Evolutionary conservation across 306 rosid species (phyloP).

Genomic region (Benincasa hispida): DNA sequence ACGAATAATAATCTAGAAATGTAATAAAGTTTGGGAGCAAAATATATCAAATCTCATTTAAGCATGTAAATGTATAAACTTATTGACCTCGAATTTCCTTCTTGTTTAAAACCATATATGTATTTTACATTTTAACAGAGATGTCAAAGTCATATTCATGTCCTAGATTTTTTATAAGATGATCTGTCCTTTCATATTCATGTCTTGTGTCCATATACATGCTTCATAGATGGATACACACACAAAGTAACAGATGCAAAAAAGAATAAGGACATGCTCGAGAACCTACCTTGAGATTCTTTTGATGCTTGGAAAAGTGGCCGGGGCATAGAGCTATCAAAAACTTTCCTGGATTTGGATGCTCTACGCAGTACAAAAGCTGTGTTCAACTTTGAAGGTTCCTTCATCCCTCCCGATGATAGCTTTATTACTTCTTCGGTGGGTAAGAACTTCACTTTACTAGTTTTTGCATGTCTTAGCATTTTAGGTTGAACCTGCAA

Average conservation of each 20-base stretch:
- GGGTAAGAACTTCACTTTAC: slow-evolving; percentile 50
- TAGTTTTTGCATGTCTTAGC: slow-evolving; percentile 12
- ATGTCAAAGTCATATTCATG: not conserved
- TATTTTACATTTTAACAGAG: no score
- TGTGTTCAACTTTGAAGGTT: slow-evolving; percentile 14
- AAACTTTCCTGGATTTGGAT: not conserved
- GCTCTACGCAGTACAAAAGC: not conserved
- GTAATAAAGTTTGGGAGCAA: no score
- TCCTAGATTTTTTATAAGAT: not conserved
- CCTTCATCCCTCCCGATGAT: slow-evolving; percentile 8
- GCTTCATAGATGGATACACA: not conserved
- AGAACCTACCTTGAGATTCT: slow-evolving; percentile 37
- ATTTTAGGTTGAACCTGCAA: slow-evolving; percentile 16
- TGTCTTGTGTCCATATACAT: not conserved
- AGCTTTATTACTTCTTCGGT: slow-evolving; percentile 52
- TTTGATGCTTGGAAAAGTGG: slow-evolving; percentile 14
- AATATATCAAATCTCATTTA: not conserved
- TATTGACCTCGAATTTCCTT: not conserved
- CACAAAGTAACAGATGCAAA: not conserved
- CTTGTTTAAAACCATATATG: not conserved
- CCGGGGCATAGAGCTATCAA: slow-evolving; percentile 8
- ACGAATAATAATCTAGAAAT: not conserved
- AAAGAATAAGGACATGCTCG: not conserved
- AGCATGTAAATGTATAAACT: not conserved
- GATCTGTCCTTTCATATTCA: not conserved